These are phyloP conservation scores for Allantophomopsis lycopodina DNA, from an alignment of 2,329 filamentous ascomycete species.

Conservation along the genomic window DNA sequence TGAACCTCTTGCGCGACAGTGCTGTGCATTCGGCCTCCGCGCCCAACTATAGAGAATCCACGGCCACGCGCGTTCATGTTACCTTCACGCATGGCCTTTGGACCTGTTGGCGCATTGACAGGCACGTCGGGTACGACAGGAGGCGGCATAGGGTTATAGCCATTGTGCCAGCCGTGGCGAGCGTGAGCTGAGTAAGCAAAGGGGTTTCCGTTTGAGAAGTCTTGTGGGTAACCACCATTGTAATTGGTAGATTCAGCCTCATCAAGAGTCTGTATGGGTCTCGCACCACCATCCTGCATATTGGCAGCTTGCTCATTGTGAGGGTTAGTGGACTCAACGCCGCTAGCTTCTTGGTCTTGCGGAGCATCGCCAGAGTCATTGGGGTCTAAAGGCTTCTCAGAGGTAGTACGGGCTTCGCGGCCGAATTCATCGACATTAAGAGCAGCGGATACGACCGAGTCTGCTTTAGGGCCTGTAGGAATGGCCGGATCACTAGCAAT, in stretches of 20 bases:
- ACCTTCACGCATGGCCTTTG: conserved; percentile 87
- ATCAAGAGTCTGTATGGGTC: conserved; percentile 19
- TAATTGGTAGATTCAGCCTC: conserved; percentile 6
- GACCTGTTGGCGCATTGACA: conserved; percentile 74
- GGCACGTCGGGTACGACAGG: conserved; percentile 28
- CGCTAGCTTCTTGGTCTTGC: conserved; percentile 3
- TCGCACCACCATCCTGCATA: conserved; percentile 7
- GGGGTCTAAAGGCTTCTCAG: conserved; percentile 1
- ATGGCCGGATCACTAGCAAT: conserved; percentile 1
- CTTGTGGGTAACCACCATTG: not conserved
- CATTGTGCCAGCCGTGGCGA: conserved; percentile 31
- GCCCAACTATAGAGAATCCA: conserved; percentile 22
- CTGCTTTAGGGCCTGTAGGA: conserved; percentile 16
- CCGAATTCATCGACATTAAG: conserved; percentile 21
- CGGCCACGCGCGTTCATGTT: conserved; percentile 68
- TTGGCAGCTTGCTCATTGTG: conserved; percentile 3
- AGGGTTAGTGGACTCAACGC: conserved; percentile 4
- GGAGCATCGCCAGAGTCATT: not conserved
- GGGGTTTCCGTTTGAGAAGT: conserved; percentile 15
- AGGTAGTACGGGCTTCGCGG: conserved; percentile 16
- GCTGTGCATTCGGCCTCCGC: conserved; percentile 11
- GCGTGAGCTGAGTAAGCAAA: conserved; percentile 56
- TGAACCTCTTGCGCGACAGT: conserved; percentile 6
- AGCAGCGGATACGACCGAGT: conserved; percentile 2
- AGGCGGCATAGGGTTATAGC: conserved; percentile 2